Percentiles rank a stretch among this genome's conserved stretches.
These are phyloP conservation scores for Capsicum rhomboideum DNA, from an alignment of 257 asterid species.

Conservation along the genomic window DNA sequence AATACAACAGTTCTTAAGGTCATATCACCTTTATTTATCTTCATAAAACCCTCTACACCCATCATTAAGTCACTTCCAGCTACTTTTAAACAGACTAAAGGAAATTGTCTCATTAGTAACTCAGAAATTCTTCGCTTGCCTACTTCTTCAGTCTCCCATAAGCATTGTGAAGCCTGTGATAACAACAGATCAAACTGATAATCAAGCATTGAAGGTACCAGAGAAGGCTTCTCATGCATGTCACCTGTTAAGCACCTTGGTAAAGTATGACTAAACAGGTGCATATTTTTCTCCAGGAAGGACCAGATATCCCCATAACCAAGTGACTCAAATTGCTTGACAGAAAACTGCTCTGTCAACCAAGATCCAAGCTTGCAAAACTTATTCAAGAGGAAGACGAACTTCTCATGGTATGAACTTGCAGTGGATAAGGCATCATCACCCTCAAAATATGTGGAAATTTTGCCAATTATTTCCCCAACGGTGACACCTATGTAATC, in stretches of 20 bases:
- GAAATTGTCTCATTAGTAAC: constrained; percentile 66
- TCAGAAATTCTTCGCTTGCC: constrained; percentile 37
- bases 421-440: constrained; percentile 16
- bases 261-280: constrained; percentile 41
- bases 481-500: constrained; percentile 36
- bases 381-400: constrained; percentile 47
- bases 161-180: constrained; percentile 57
- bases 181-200: constrained; percentile 59
- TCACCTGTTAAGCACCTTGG: constrained; percentile 38
- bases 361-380: constrained; percentile 62
- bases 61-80: constrained; percentile 24
- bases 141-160: constrained; percentile 33
- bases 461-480: constrained; percentile 56
- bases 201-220: constrained; percentile 68
- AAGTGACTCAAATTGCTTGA: constrained; percentile 52
- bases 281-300: constrained; percentile 65
- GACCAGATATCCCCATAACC: constrained; percentile 69
- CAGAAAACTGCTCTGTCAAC: constrained; percentile 43
- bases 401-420: constrained; percentile 23
- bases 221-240: constrained; percentile 24
- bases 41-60: constrained; percentile 21
- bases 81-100: constrained; percentile 60
- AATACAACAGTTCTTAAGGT: constrained; percentile 47
- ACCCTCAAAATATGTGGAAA: constrained; percentile 49
- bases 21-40: constrained; percentile 21